Conservation (phyloP, 805 yeast species). For the Gaillardinia entomophila region DNA sequence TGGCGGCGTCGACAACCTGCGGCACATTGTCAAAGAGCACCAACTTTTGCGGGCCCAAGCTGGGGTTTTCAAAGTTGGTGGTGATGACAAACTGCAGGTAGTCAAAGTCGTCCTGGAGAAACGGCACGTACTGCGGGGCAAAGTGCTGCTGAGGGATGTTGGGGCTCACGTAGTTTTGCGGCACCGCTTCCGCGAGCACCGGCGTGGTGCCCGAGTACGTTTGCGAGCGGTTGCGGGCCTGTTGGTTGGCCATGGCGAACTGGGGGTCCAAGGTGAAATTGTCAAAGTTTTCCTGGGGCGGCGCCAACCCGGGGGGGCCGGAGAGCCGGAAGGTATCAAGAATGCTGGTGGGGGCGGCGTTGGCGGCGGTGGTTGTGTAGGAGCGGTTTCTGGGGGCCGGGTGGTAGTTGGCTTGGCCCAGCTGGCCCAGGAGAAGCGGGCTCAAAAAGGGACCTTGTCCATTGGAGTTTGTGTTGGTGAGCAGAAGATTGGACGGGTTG, state of each 20-base stretch:
- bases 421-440: slow-evolving; percentile 7
- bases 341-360: slow-evolving; percentile 13
- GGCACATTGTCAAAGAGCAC: slow-evolving; percentile 81
- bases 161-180: slow-evolving; percentile 2
- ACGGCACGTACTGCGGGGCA: slow-evolving; percentile 5
- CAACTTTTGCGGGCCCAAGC: slow-evolving; percentile 71
- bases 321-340: slow-evolving; percentile 12
- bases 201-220: slow-evolving; percentile 35
- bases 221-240: slow-evolving; percentile 32
- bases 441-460: slow-evolving; percentile 7
- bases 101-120: slow-evolving; percentile 53
- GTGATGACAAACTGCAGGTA: slow-evolving; percentile 55
- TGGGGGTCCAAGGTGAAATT: too few species aligned
- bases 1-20: slow-evolving; percentile 50
- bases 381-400: slow-evolving; percentile 38
- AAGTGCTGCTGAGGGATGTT: slow-evolving; percentile 2
- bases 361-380: slow-evolving; percentile 43
- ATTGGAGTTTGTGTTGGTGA: slow-evolving; percentile 1
- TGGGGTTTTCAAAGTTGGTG: slow-evolving; percentile 66
- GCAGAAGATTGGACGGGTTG: neutral
- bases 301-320: too few species aligned
- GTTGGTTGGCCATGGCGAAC: slow-evolving; percentile 1
- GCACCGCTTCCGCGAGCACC: slow-evolving; percentile 11
- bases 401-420: neutral
- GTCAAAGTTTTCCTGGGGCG: too few species aligned